These are phyloP conservation scores for Cochlearia excelsa DNA, from an alignment of 345 rosid species.

Conservation along the genomic window DNA sequence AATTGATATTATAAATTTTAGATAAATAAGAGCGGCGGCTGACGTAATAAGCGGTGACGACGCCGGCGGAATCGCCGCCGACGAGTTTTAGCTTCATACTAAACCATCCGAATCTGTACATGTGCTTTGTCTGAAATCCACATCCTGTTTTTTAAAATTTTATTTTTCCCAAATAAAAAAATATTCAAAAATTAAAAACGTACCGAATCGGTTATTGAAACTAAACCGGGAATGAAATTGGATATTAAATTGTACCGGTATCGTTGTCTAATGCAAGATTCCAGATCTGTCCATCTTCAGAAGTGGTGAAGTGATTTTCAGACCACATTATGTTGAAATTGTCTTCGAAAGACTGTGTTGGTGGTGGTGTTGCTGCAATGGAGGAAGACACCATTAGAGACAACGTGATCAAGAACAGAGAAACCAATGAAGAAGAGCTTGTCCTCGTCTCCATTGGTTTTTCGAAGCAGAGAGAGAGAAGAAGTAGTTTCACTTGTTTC, in stretches of 20 bases:
- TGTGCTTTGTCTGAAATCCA: slow-evolving; percentile 92
- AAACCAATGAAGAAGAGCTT: slow-evolving; percentile 38
- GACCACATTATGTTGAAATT: slow-evolving; percentile 94
- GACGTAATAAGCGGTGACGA: slow-evolving; percentile 93
- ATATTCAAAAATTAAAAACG: not conserved
- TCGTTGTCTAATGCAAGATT: slow-evolving; percentile 82
- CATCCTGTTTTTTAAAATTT: slow-evolving; percentile 49
- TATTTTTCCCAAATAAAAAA: slow-evolving; percentile 16
- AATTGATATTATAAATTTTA: too few species aligned
- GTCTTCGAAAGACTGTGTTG: slow-evolving; percentile 67
- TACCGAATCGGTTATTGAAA: not conserved
- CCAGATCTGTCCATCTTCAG: slow-evolving; percentile 98
- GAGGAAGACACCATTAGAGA: slow-evolving; percentile 39
- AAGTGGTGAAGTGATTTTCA: slow-evolving; percentile 83
- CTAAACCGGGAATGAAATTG: not conserved
- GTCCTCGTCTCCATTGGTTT: slow-evolving; percentile 23
- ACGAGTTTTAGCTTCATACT: slow-evolving; percentile 96
- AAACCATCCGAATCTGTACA: slow-evolving; percentile 94
- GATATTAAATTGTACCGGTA: slow-evolving; percentile 51
- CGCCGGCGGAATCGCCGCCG: slow-evolving; percentile 96
- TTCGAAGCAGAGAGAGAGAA: slow-evolving; percentile 23
- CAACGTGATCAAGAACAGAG: slow-evolving; percentile 35
- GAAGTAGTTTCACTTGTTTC: slow-evolving; percentile 29
- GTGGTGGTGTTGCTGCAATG: slow-evolving; percentile 42
- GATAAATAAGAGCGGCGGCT: slow-evolving; percentile 11